Evolutionary conservation across 257 asterid species (phyloP), one percentile per base, ranked within the genome.

Genomic region (Hygrophila difformis): DNA sequence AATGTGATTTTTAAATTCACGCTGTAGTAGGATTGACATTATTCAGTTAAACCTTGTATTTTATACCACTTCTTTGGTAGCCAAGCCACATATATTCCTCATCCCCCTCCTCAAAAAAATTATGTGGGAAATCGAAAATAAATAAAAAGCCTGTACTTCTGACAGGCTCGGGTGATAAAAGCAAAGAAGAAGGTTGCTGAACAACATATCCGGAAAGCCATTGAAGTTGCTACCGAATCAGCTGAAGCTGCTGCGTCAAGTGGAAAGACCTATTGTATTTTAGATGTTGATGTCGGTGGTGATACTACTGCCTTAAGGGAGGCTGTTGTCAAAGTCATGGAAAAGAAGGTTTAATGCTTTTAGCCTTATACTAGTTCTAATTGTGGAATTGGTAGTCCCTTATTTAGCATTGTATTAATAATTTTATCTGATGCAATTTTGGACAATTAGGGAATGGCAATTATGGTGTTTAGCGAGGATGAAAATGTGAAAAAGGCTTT

Each of bases 231-330:
- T 35, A 49, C 67, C 20, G 67, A 71, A 71, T 67, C 41, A 53
- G 97, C 99, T 33, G 97, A 82, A 65, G 67, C 36, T 39, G 95
- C 99, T 47, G 61, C 65, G 17, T 63, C 79, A 22, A 77, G 62
- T 50, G 99, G 99, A 51, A 86, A 80, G 67, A 51, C 81, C 55
- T 83, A 65, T 64, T 86, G 99, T 63, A 63, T 91, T 56, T 71
- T 72, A 41, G 75, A 53, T 55, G 88, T 83, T 24, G 66, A 73
- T 51, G 96, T 91, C 57, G 99, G 95, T 55, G 68, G 77, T 20
- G 97, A 91, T 74, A 81, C 94, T 41, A n/a, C 78, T 45, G 97
- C 99, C 59, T 71, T 91, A 29, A 92, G 99, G n/a, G 99, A 91
- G 72, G 97, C 99, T 50, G 97, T 82, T 59, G 80, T 91, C 55